Conservation (phyloP, 371 early-diverging fungal genomes). For the Sporodiniella umbellata region DNA sequence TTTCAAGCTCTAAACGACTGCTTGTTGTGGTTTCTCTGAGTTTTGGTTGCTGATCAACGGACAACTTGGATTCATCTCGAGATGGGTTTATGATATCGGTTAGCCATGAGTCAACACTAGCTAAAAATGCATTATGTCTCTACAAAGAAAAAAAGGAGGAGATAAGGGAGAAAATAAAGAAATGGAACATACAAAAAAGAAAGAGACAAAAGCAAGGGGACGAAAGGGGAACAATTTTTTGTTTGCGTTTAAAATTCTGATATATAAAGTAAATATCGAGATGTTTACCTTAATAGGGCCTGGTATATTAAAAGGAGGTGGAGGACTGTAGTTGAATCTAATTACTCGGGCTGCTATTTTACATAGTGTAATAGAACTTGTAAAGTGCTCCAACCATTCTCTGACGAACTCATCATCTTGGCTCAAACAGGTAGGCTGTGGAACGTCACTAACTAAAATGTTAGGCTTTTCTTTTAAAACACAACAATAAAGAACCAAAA, state of each 20-base stretch:
- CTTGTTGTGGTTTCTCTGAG: neutral
- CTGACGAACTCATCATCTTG: conserved; percentile 17
- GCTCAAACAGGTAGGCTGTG: conserved; percentile 11
- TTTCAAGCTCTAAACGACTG: conserved; percentile 13
- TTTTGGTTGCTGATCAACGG: neutral
- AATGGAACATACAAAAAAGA: neutral
- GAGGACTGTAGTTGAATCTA: conserved; percentile 38
- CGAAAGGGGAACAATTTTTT: neutral
- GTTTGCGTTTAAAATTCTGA: too few species aligned
- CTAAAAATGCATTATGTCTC: conserved; percentile 25
- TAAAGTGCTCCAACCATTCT: conserved; percentile 21
- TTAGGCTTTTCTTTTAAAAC: neutral
- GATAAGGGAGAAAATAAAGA: too few species aligned
- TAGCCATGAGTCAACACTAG: conserved; percentile 24
- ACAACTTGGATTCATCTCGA: conserved; percentile 11
- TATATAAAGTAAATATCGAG: too few species aligned
- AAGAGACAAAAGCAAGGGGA: neutral
- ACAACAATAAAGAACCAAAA: too few species aligned
- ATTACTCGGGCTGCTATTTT: conserved; percentile 38
- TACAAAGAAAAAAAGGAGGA: neutral
- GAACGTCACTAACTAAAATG: conserved; percentile 21
- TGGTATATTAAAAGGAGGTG: conserved; percentile 24
- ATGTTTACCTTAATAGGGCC: conserved; percentile 29
- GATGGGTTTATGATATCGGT: conserved; percentile 16
- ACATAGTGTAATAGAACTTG: conserved; percentile 26